phyloP scores from a whole-genome alignment of 768 basidiomycete genomes.

The Boletus huronensis region DNA sequence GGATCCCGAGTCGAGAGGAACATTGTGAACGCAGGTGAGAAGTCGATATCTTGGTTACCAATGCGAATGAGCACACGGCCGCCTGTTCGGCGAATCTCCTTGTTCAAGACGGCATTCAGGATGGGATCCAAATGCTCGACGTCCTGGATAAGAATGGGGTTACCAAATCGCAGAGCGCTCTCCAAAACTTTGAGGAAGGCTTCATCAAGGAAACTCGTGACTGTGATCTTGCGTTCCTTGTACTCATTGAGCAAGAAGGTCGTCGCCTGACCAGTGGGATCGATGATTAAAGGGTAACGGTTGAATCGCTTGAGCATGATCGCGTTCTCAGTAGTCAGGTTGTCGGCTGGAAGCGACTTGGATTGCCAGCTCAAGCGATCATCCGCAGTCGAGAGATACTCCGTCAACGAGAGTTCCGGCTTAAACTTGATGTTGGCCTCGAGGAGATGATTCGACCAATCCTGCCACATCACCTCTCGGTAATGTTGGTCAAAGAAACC shows the following conservation, averaged over 20 bases:
- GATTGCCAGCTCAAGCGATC: conserved; percentile 95
- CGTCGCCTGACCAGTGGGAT: conserved; percentile 97
- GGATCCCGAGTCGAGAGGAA: conserved; percentile 97
- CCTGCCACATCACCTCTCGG: conserved; percentile 95
- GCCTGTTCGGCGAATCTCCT: conserved; percentile 91
- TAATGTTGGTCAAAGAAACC: conserved; percentile 99
- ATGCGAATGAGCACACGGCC: conserved; percentile 96
- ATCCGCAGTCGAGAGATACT: conserved; percentile 96
- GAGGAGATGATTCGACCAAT: conserved; percentile 85
- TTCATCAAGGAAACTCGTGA: conserved; percentile 98
- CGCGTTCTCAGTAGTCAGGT: conserved; percentile 96
- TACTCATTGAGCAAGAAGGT: conserved; percentile 92
- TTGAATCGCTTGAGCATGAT: conserved; percentile 99
- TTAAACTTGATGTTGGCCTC: conserved; percentile 93
- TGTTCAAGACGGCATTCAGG: conserved; percentile 94
- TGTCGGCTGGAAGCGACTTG: conserved; percentile 92
- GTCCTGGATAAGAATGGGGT: conserved; percentile 95
- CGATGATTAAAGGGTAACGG: conserved; percentile 95
- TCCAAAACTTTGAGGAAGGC: conserved; percentile 98
- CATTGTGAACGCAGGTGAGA: conserved; percentile 99
- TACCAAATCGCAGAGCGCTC: conserved; percentile 97
- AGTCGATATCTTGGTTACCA: conserved; percentile 98
- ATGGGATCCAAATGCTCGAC: conserved; percentile 98
- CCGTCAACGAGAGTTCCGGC: conserved; percentile 84
- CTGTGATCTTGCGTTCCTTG: conserved; percentile 93